A percentile compares a stretch with the other conserved stretches of the same genome.
These are phyloP conservation scores for Fusarium austroafricanum DNA, from an alignment of 2,329 filamentous ascomycete genomes.

Conservation along the genomic window DNA sequence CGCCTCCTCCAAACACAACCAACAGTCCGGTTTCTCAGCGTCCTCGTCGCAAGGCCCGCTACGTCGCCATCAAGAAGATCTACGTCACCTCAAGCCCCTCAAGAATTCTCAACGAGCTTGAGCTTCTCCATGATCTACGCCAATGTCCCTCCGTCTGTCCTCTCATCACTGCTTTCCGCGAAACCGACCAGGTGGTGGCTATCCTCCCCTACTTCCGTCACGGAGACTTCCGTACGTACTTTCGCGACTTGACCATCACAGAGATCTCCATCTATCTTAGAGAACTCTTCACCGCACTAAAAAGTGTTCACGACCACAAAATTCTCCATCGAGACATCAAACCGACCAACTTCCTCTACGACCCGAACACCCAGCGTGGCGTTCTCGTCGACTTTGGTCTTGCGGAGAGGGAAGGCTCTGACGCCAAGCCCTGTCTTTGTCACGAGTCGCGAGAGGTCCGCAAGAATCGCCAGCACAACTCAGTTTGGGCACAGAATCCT, in stretches of 20 bases:
- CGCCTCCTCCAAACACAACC: constrained; percentile 72
- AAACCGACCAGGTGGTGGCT: constrained; percentile 93
- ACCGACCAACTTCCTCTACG: constrained; percentile 97
- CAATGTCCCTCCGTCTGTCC: constrained; percentile 89
- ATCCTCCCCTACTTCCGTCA: constrained; percentile 96
- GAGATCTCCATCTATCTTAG: constrained; percentile 93
- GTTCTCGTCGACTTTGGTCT: constrained; percentile 99
- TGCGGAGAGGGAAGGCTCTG: constrained; percentile 83
- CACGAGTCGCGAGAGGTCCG: constrained; percentile 73
- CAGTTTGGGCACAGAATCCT: constrained; percentile 66
- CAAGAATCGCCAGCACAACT: constrained; percentile 67
- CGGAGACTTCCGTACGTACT: constrained; percentile 94
- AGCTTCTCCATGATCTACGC: constrained; percentile 88
- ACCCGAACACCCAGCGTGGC: constrained; percentile 80
- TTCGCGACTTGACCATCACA: constrained; percentile 84
- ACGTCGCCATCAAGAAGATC: constrained; percentile 98
- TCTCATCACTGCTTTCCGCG: constrained; percentile 95
- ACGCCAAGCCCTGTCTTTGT: constrained; percentile 85
- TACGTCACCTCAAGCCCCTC: constrained; percentile 96
- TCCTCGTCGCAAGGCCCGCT: constrained; percentile 66
- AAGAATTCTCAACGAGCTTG: constrained; percentile 95
- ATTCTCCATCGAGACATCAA: constrained; percentile 98
- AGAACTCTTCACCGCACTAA: constrained; percentile 86
- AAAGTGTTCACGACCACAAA: constrained; percentile 81
- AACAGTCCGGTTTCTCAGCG: constrained; percentile 50